Evolutionary conservation across 306 rosid genomes (phyloP), one percentile per base, ranked within the genome.

Genomic region (Prunus padus): DNA sequence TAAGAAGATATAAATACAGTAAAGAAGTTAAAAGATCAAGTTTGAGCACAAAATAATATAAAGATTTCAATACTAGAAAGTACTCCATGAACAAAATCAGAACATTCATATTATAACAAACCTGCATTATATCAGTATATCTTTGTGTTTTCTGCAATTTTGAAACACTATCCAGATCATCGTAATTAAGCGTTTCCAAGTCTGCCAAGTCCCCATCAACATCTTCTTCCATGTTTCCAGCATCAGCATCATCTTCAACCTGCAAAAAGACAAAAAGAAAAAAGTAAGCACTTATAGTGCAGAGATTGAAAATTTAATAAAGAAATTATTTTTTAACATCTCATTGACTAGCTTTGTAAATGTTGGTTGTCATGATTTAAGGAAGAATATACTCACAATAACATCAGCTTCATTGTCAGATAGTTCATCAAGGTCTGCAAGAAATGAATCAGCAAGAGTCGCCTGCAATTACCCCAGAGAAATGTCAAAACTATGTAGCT

Each of bases 401-500:
- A 85, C 67, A 28, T 90, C 89, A 1, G 90, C 95, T 75, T 94
- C 98, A 69, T 90, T 93, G 83, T 94, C 96, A 22, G 98, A 94
- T 65, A 94, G 92, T 68, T 94, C 98, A 65, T 94, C 98, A 5
- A 94, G 97, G 82, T 94, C 98, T 4, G 97, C 97, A 23, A 92
- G 98, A 69, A 94, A 94, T 64, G 97, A 90, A 85, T 94, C 98
- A 23, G 98, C 98, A 28, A 94, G 89, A 40, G 98, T 92, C 19
- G 95, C 96, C 98, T 92, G 90, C 73, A 87, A 82, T 64, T 77
- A 10, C 72, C 64, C 65, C 60, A 51, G 14, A 14, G 49, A 73
- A 72, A 23, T 16, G n/a, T 13, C 60, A 23, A 30, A 45, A 23
- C 10, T 69, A 1, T 2, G 45, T 6, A 33, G 55, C 55, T 76